phyloP scores from a whole-genome alignment of 345 rosid species.

The Ceriops zippeliana region DNA sequence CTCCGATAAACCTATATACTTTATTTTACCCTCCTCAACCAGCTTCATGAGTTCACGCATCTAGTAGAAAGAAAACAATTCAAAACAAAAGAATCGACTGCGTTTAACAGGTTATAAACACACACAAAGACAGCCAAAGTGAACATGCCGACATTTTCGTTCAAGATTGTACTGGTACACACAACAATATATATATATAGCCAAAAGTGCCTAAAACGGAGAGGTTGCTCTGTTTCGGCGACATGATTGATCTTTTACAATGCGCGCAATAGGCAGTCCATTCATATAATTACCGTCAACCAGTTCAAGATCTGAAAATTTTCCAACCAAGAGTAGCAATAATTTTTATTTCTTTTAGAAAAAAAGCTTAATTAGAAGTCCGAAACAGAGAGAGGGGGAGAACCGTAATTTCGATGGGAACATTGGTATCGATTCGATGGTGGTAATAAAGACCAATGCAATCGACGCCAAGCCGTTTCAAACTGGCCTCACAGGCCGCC shows the following conservation, averaged over 20 bases:
- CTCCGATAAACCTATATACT: conserved; percentile 64
- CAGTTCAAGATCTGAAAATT: too few species aligned
- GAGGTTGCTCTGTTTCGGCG: too few species aligned
- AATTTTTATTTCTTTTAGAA: too few species aligned
- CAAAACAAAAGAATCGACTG: not conserved
- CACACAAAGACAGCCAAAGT: not conserved
- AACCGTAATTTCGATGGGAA: conserved; percentile 64
- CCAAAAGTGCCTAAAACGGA: too few species aligned
- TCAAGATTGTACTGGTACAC: too few species aligned
- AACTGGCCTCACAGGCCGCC: conserved; percentile 54
- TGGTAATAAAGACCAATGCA: conserved; percentile 66
- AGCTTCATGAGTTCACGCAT: conserved; percentile 65
- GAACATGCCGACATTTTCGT: too few species aligned
- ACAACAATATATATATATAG: too few species aligned
- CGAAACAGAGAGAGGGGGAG: not conserved
- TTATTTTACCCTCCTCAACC: conserved; percentile 71
- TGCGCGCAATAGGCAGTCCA: too few species aligned
- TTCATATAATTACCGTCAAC: too few species aligned
- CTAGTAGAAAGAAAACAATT: conserved; percentile 10
- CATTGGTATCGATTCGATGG: conserved; percentile 48
- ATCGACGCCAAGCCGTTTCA: conserved; percentile 49
- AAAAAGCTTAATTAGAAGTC: not conserved
- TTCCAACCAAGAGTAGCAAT: too few species aligned
- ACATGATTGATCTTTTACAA: too few species aligned
- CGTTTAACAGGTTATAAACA: not conserved